phyloP scores from a whole-genome alignment of 768 basidiomycete genomes.

The Boletus reticuloceps region DNA sequence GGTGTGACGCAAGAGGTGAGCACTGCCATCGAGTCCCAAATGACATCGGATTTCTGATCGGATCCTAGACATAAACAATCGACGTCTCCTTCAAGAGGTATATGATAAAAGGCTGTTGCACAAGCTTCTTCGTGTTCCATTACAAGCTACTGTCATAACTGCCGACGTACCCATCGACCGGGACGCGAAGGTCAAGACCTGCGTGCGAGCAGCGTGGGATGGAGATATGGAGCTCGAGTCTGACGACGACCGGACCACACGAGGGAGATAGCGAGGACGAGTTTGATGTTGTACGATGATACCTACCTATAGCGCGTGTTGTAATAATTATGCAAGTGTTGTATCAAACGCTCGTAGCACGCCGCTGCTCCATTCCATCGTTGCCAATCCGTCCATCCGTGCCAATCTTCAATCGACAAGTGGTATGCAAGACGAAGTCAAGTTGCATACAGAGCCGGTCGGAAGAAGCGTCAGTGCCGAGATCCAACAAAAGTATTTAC shows the following conservation, averaged over 20 bases:
- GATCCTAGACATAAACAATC: constrained; percentile 68
- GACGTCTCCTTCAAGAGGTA: constrained; percentile 65
- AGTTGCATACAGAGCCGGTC: too few species aligned
- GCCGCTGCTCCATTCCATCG: too few species aligned
- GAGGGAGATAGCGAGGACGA: constrained; percentile 19
- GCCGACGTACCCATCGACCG: constrained; percentile 20
- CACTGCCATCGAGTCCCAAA: neutral
- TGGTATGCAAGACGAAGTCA: too few species aligned
- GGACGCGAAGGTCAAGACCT: constrained; percentile 16
- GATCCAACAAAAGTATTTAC: too few species aligned
- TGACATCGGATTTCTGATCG: constrained; percentile 1
- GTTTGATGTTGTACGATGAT: neutral
- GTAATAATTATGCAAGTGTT: neutral
- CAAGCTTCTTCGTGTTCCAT: constrained; percentile 46
- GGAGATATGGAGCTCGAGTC: constrained; percentile 34
- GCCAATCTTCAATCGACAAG: too few species aligned
- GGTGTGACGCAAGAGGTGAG: constrained; percentile 81
- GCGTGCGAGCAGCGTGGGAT: constrained; percentile 39
- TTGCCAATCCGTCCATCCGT: too few species aligned
- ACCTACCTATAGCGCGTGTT: neutral
- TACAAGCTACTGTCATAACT: constrained; percentile 14
- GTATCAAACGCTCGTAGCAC: neutral
- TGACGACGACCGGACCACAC: constrained; percentile 28
- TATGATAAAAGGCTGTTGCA: constrained; percentile 62
- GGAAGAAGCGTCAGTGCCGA: too few species aligned